Conservation (phyloP, 257 asterid species). For the Echium plantagineum region DNA sequence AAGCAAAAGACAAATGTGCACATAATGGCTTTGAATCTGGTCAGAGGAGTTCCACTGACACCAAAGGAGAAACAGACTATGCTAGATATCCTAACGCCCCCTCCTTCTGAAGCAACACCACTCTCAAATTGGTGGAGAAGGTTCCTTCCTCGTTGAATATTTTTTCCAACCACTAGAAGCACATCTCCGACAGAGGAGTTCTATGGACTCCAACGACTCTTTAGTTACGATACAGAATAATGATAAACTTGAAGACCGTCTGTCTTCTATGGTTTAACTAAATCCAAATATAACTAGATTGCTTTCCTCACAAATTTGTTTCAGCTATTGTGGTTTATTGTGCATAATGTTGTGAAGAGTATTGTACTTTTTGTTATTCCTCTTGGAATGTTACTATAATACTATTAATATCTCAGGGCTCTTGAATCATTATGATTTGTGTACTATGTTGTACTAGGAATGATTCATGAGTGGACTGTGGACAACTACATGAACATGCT, state of each 20-base stretch:
- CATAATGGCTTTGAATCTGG: constrained; percentile 77
- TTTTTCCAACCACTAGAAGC: neutral
- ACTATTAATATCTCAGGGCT: too few species aligned
- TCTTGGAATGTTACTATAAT: too few species aligned
- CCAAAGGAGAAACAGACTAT: constrained; percentile 75
- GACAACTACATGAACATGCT: too few species aligned
- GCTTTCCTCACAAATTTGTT: too few species aligned
- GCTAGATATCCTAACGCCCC: constrained; percentile 87
- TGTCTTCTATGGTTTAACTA: neutral
- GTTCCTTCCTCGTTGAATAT: constrained; percentile 27
- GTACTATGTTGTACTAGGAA: too few species aligned
- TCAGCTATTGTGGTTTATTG: too few species aligned
- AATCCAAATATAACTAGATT: too few species aligned
- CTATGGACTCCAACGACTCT: neutral
- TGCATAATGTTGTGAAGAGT: too few species aligned
- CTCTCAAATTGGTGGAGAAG: constrained; percentile 54
- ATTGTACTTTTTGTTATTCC: too few species aligned
- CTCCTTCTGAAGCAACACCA: constrained; percentile 28
- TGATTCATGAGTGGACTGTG: too few species aligned
- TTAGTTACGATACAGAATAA: neutral
- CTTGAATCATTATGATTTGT: too few species aligned
- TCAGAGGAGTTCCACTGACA: constrained; percentile 76
- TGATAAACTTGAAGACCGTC: neutral
- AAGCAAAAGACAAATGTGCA: constrained; percentile 65
- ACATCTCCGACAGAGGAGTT: too few species aligned